Base-by-base conservation (phyloP, 768 basidiomycete genomes). In the Phlebiopsis gigantea region DNA sequence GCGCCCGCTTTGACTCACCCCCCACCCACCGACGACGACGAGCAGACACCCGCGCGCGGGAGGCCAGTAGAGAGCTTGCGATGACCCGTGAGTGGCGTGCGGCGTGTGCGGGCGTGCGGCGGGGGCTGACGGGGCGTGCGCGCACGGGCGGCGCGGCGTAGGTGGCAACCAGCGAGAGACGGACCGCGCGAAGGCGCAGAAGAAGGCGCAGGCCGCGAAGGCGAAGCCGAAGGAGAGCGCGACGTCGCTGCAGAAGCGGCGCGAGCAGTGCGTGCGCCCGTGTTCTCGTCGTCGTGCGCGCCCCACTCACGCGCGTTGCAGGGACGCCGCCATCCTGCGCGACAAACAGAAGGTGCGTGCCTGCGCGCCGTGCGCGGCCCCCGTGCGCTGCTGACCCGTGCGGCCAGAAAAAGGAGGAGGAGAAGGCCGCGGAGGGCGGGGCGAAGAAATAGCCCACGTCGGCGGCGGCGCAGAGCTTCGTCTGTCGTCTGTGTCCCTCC, bases 81-180 rank as follows among this genome's bases (percentile, higher is more conserved):
- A 57, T 57, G 56, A 57, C 56, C 41, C 56, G 56, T 57, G 51
- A 52, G 56, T 57, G 49, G n/a, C 41, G n/a, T n/a, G 4, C 21
- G 49, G 31, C 31, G 25, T 8, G 22, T 49, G 46, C 10, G 19
- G 46, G 4, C 28, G 17, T 4, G 14, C 4, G 25, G 7, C 7
- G 47, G 8, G 22, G 26, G 26, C 47, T 17, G 29, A 14, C 14
- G 22, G 22, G 28, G 26, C 28, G 47, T 49, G 47, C 47, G 28
- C 47, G n/a, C 6, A 28, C 15, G 47, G 22, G 26, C 47, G 4
- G 47, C 25, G 26, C 5, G 28, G 28, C 25, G 49, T 64, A 91
- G 90, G 90, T 65, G 90, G 90, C 63, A 90, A 92, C 68, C 89
- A 91, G 69, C 81, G 90, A 52, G 90, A 92, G 6, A 77, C 73